Evolutionary conservation across 2,329 filamentous ascomycete species (phyloP).

Genomic region (Pestalotiopsis sp.): DNA sequence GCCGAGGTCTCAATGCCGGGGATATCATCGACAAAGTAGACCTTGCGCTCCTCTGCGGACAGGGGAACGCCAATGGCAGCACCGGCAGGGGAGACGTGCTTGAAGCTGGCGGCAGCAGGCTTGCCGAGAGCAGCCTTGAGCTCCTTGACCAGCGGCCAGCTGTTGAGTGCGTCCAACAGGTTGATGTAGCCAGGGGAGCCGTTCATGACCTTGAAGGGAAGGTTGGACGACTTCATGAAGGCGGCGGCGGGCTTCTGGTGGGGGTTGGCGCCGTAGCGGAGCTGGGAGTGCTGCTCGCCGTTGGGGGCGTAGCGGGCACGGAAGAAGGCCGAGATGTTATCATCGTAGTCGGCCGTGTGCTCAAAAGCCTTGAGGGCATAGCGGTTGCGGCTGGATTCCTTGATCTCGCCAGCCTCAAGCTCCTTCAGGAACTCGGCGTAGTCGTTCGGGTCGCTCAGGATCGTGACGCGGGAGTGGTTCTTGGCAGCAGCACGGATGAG

Average conservation of each 20-base stretch:
- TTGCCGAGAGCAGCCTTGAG: slow-evolving; percentile 84
- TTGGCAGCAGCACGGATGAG: slow-evolving; percentile 95
- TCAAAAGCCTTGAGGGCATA: slow-evolving; percentile 98
- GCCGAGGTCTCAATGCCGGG: slow-evolving; percentile 82
- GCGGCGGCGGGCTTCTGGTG: slow-evolving; percentile 97
- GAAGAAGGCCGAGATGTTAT: slow-evolving; percentile 95
- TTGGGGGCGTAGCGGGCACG: slow-evolving; percentile 92
- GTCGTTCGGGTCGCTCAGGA: slow-evolving; percentile 90
- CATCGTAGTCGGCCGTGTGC: slow-evolving; percentile 96
- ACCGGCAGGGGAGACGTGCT: slow-evolving; percentile 96
- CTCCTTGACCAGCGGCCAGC: slow-evolving; percentile 96
- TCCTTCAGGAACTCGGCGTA: slow-evolving; percentile 94
- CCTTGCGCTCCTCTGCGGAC: slow-evolving; percentile 86
- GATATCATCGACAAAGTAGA: slow-evolving; percentile 98
- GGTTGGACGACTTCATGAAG: slow-evolving; percentile 69
- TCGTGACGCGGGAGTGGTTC: slow-evolving; percentile 95
- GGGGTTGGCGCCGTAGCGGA: slow-evolving; percentile 95
- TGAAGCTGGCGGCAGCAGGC: slow-evolving; percentile 96
- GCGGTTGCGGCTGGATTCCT: slow-evolving; percentile 79
- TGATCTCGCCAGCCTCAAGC: slow-evolving; percentile 84
- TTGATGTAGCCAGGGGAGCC: slow-evolving; percentile 97
- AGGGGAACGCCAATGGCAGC: slow-evolving; percentile 92
- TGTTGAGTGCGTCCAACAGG: slow-evolving; percentile 92
- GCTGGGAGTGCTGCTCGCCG: slow-evolving; percentile 78
- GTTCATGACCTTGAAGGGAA: slow-evolving; percentile 93